Evolutionary conservation across 176 grass and related monocot species (phyloP).

Genomic region (Puya raimondii): DNA sequence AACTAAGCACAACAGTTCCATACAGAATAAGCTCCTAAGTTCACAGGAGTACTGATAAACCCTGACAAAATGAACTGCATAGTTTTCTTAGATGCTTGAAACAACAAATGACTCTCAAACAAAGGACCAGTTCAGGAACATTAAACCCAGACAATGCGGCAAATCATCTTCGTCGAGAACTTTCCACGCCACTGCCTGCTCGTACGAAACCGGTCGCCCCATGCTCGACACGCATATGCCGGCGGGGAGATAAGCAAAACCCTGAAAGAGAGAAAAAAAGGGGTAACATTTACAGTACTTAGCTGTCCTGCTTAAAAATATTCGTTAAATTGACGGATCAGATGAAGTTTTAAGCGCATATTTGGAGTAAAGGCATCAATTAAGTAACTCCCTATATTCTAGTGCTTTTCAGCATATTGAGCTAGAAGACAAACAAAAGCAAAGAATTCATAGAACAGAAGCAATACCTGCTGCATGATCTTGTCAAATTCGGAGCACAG

Average conservation of each 20-base stretch:
- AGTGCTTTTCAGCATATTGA: too few species aligned
- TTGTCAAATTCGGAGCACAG: conserved; percentile 79
- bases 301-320: not conserved
- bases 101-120: not conserved
- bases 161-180: conserved; percentile 47
- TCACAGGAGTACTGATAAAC: too few species aligned
- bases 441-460: too few species aligned
- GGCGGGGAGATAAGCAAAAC: conserved; percentile 44
- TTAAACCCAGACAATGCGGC: conserved; percentile 21
- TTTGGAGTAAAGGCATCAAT: too few species aligned
- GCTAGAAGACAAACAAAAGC: too few species aligned
- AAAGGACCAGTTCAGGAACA: conserved; percentile 36
- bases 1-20: too few species aligned
- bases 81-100: not conserved
- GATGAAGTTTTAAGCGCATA: too few species aligned
- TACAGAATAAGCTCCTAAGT: too few species aligned
- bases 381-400: too few species aligned
- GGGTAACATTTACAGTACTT: not conserved
- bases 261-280: conserved; percentile 21
- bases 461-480: conserved; percentile 78
- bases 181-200: conserved; percentile 73
- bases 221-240: conserved; percentile 82
- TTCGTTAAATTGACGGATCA: not conserved
- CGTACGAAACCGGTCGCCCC: conserved; percentile 66
- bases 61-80: not conserved